A percentile compares a stretch with the other conserved stretches of the same genome.
phyloP scores from a whole-genome alignment of 805 yeast genomes.

The Sugiyamaella boreocaroliniensis region DNA sequence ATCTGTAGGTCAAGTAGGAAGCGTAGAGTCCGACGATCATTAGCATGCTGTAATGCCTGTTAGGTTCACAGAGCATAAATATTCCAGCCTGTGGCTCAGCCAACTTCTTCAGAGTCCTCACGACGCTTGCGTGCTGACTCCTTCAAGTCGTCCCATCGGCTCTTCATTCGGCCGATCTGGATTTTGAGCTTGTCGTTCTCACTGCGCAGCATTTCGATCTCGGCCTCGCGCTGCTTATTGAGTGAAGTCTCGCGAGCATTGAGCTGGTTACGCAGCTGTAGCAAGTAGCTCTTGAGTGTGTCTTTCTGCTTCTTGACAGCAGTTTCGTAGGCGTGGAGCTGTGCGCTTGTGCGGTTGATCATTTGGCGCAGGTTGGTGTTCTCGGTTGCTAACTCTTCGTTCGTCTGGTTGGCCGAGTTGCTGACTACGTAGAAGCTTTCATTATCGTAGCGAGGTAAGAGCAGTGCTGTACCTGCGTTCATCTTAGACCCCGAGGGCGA shows the following conservation, averaged over 20 bases:
- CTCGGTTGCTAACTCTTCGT: conserved; percentile 30
- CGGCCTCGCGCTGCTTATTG: conserved; percentile 32
- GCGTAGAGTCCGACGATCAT: no score
- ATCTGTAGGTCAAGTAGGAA: no score
- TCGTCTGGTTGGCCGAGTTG: conserved; percentile 24
- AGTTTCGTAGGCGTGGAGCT: conserved; percentile 25
- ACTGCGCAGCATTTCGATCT: conserved; percentile 32
- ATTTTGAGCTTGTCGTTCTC: conserved; percentile 43
- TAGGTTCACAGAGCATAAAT: neutral
- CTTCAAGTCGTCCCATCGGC: conserved; percentile 60
- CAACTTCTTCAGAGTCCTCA: conserved; percentile 18
- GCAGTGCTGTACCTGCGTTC: conserved; percentile 1
- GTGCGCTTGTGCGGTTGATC: conserved; percentile 20
- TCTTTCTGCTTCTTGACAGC: conserved; percentile 28
- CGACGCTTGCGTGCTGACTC: conserved; percentile 55
- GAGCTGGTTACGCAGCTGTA: conserved; percentile 34
- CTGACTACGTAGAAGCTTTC: conserved; percentile 33
- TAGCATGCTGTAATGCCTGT: neutral
- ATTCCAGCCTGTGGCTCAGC: neutral
- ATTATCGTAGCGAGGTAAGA: conserved; percentile 4
- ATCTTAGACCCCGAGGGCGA: neutral
- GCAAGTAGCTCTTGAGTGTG: conserved; percentile 25
- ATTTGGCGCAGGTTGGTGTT: conserved; percentile 31
- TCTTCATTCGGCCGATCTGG: conserved; percentile 46
- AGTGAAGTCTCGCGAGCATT: conserved; percentile 33